Conservation (phyloP, 2,329 filamentous ascomycete species). For the Botrytis fragariae region DNA sequence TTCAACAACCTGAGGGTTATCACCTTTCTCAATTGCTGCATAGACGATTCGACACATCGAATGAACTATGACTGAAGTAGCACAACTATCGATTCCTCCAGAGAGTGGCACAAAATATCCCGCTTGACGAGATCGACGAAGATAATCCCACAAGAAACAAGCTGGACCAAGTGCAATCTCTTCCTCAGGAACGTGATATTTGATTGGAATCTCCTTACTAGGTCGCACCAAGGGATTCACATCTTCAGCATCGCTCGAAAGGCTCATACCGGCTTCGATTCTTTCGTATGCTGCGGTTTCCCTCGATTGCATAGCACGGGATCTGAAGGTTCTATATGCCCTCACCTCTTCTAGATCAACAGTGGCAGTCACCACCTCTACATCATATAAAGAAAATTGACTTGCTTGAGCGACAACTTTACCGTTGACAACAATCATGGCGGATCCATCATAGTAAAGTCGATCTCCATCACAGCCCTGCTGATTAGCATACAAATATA, state of each 20-base stretch:
- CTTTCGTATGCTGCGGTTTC: constrained; percentile 42
- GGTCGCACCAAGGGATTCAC: constrained; percentile 45
- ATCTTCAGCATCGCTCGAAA: constrained; percentile 44
- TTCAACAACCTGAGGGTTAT: constrained; percentile 51
- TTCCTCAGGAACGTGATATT: constrained; percentile 17
- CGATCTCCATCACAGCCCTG: constrained; percentile 58
- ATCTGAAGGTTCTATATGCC: constrained; percentile 47
- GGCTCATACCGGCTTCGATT: constrained; percentile 43
- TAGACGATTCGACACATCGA: constrained; percentile 51
- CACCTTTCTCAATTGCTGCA: constrained; percentile 48
- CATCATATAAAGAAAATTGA: constrained; percentile 47
- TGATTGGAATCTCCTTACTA: constrained; percentile 13
- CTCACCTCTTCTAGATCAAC: constrained; percentile 71
- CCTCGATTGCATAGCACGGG: constrained; percentile 26
- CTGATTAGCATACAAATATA: constrained; percentile 63
- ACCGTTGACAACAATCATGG: constrained; percentile 61
- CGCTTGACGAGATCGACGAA: constrained; percentile 13
- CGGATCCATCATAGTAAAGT: constrained; percentile 55
- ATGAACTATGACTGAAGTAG: constrained; percentile 19
- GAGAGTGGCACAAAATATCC: constrained; percentile 21
- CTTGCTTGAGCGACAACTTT: constrained; percentile 57
- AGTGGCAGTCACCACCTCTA: constrained; percentile 65
- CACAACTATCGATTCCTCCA: constrained; percentile 20
- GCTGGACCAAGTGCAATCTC: constrained; percentile 19
- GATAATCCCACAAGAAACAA: constrained; percentile 20